Percentiles rank a stretch among this genome's conserved stretches.
Evolutionary conservation across 1,139 yeast species (phyloP).

Genomic region (Candida sp.): DNA sequence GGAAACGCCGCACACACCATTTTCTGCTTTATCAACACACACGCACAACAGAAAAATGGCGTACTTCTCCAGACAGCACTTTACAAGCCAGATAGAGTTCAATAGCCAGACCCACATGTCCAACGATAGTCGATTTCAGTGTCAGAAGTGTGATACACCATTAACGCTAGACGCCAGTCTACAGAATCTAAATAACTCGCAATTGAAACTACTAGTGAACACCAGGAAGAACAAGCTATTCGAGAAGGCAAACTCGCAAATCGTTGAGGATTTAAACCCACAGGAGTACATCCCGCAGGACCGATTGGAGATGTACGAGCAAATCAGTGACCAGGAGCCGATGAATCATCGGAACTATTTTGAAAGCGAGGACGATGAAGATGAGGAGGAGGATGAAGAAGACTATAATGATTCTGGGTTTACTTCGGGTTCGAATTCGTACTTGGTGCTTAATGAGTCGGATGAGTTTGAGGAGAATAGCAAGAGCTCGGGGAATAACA

Average conservation of each 20-base stretch:
- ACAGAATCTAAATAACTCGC: slow-evolving; percentile 32
- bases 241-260: slow-evolving; percentile 14
- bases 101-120: slow-evolving; percentile 1
- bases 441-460: slow-evolving; percentile 30
- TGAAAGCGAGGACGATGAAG: slow-evolving; percentile 23
- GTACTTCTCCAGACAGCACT: not conserved
- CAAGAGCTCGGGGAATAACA: slow-evolving; percentile 5
- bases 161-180: slow-evolving; percentile 35
- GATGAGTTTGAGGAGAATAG: slow-evolving; percentile 17
- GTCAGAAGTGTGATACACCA: slow-evolving; percentile 40
- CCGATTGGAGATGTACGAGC: slow-evolving; percentile 30
- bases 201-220: slow-evolving; percentile 30
- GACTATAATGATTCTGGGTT: slow-evolving; percentile 17
- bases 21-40: not conserved
- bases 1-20: not conserved
- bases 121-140: slow-evolving; percentile 14
- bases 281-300: slow-evolving; percentile 36
- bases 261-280: slow-evolving; percentile 26
- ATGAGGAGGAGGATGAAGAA: slow-evolving; percentile 19
- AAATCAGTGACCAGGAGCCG: slow-evolving; percentile 21
- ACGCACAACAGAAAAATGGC: not conserved
- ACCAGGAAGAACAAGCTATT: slow-evolving; percentile 13
- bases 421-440: slow-evolving; percentile 30
- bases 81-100: not conserved
- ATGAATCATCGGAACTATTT: slow-evolving; percentile 20